Conservation (phyloP, 139 green algal genomes). For the Microglena sp. region DNA sequence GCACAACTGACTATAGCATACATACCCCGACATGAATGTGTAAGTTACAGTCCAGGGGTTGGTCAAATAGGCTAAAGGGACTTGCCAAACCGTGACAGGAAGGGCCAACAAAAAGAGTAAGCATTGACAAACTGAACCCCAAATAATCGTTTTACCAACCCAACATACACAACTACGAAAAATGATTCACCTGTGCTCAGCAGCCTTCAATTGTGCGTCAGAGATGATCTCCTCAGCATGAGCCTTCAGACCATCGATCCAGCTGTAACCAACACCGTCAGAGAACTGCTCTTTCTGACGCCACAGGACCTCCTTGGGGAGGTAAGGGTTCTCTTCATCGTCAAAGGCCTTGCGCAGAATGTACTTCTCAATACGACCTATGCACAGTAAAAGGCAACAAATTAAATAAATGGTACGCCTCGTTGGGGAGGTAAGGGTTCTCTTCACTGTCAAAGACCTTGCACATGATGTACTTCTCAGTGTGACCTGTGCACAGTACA, state of each 20-base stretch:
- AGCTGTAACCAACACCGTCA: constrained; percentile 72
- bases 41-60: too few relatives aligned
- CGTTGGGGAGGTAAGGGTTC: constrained; percentile 72
- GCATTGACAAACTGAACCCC: too few relatives aligned
- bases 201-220: constrained; percentile 27
- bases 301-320: constrained; percentile 78
- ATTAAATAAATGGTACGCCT: neutral
- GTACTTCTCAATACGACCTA: constrained; percentile 90
- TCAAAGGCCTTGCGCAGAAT: constrained; percentile 96
- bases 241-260: constrained; percentile 50
- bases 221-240: constrained; percentile 29
- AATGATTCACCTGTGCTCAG: constrained; percentile 6
- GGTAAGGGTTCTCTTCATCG: constrained; percentile 70
- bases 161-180: too few relatives aligned
- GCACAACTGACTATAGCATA: too few relatives aligned
- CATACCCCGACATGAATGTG: too few relatives aligned
- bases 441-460: constrained; percentile 88
- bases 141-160: too few relatives aligned
- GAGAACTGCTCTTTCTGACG: constrained; percentile 99
- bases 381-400: neutral
- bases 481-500: constrained; percentile 22
- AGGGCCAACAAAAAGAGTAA: too few relatives aligned
- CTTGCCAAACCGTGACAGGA: too few relatives aligned
- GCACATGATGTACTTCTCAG: constrained; percentile 89
- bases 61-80: too few relatives aligned